Evolutionary conservation across 176 grass and related monocot species (phyloP).

Genomic region (Oryza meyeriana): DNA sequence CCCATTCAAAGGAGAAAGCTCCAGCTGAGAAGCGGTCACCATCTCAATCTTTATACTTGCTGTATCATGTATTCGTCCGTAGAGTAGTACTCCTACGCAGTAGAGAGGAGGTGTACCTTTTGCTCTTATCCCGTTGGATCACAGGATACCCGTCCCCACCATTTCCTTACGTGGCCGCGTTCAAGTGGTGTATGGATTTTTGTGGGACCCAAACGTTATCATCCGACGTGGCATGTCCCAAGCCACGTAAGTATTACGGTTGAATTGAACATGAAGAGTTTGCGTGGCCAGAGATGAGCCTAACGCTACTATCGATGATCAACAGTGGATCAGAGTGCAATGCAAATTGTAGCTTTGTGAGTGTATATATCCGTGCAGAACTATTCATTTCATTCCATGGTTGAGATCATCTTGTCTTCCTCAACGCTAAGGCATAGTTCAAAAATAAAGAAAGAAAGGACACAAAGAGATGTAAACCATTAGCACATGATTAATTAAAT

Average conservation of each 20-base stretch:
- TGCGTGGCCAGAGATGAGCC: neutral
- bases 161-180: neutral
- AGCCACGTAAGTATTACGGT: neutral
- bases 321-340: neutral
- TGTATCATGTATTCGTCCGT: neutral
- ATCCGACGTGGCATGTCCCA: constrained; percentile 18
- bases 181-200: constrained; percentile 12
- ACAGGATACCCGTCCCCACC: neutral
- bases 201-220: constrained; percentile 15
- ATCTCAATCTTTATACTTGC: too few relatives aligned
- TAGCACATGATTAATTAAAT: too few relatives aligned
- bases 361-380: neutral
- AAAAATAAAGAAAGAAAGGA: too few relatives aligned
- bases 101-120: neutral
- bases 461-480: too few relatives aligned
- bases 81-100: neutral
- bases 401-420: neutral
- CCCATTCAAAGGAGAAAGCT: too few relatives aligned
- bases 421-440: too few relatives aligned
- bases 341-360: neutral
- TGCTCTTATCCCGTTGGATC: neutral
- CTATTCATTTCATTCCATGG: neutral
- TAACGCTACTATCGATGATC: neutral
- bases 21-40: too few relatives aligned
- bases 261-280: too few relatives aligned